Percentiles rank a stretch among this genome's conserved stretches.
Conservation (phyloP, 441 rosid genomes). For the Manihot esculenta region DNA sequence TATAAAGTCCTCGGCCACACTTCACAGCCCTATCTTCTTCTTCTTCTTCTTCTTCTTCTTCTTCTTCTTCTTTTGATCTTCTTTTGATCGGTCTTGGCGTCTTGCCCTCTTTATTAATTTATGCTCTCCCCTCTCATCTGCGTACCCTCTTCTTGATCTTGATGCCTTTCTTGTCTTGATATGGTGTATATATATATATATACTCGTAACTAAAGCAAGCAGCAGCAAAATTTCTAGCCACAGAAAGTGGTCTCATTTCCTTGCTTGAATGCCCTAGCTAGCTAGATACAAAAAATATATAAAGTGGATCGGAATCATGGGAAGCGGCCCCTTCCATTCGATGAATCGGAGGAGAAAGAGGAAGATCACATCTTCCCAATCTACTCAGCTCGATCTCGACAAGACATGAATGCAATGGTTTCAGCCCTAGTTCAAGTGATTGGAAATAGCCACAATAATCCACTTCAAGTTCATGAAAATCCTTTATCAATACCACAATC, state of each 20-base stretch:
- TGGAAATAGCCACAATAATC: constrained; percentile 36
- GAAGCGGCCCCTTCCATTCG: constrained; percentile 50
- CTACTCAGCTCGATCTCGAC: constrained; percentile 66
- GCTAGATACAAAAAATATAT: not conserved
- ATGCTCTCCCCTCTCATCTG: not conserved
- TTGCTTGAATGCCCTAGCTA: not conserved
- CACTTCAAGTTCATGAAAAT: constrained; percentile 25
- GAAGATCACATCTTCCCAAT: constrained; percentile 45
- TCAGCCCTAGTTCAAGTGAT: constrained; percentile 83
- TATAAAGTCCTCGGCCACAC: not conserved
- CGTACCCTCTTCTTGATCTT: not conserved
- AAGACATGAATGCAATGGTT: constrained; percentile 62
- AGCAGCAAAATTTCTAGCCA: not conserved
- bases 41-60: constrained; percentile 1
- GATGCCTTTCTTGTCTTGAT: not conserved
- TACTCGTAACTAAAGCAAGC: not conserved
- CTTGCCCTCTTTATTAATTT: not conserved
- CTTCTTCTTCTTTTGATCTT: no score
- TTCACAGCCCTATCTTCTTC: not conserved
- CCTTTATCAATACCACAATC: constrained; percentile 24
- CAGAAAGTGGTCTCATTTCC: not conserved
- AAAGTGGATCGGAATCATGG: constrained; percentile 57
- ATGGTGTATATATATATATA: not conserved
- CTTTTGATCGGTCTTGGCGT: no score
- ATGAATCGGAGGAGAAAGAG: constrained; percentile 46